phyloP scores from a whole-genome alignment of 192 early-diverging fungal genomes.

The Coemansia sp. region DNA sequence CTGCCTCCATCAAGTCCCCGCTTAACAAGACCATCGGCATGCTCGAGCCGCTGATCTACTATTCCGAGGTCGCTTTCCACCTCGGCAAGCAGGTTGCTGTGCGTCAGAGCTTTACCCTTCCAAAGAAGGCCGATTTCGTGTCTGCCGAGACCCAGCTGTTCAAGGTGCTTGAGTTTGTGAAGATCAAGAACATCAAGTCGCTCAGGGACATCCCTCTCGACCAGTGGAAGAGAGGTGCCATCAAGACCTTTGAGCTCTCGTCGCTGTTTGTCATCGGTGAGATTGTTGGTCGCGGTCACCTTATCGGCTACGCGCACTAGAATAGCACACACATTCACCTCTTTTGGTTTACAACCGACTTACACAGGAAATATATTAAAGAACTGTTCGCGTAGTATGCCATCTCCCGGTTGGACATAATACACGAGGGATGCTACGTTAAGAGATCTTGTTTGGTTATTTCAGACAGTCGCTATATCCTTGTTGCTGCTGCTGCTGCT shows the following conservation, averaged over 20 bases:
- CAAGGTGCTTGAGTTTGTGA: conserved; percentile 49
- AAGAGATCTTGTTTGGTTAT: no score
- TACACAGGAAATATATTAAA: conserved; percentile 1
- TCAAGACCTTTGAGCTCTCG: conserved; percentile 54
- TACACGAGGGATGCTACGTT: no score
- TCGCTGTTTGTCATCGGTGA: conserved; percentile 49
- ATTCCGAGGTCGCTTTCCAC: conserved; percentile 50
- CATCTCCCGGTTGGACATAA: no score
- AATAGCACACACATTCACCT: neutral
- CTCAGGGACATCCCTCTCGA: conserved; percentile 43
- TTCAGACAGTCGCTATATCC: no score
- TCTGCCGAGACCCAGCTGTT: conserved; percentile 52
- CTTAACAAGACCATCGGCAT: conserved; percentile 44
- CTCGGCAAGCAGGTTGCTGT: conserved; percentile 44
- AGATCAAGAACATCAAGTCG: conserved; percentile 46
- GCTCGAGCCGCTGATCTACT: conserved; percentile 49
- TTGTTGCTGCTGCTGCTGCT: no score
- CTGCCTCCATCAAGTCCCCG: conserved; percentile 41
- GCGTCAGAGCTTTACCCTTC: conserved; percentile 50
- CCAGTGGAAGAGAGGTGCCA: conserved; percentile 50
- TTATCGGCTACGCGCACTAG: conserved; percentile 52
- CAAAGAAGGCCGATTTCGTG: conserved; percentile 47
- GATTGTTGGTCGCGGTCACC: conserved; percentile 47
- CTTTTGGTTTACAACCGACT: neutral
- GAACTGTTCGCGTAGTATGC: no score